These are phyloP conservation scores for Pleurostoma richardsiae DNA, from an alignment of 2,329 filamentous ascomycete genomes.

Conservation along the genomic window DNA sequence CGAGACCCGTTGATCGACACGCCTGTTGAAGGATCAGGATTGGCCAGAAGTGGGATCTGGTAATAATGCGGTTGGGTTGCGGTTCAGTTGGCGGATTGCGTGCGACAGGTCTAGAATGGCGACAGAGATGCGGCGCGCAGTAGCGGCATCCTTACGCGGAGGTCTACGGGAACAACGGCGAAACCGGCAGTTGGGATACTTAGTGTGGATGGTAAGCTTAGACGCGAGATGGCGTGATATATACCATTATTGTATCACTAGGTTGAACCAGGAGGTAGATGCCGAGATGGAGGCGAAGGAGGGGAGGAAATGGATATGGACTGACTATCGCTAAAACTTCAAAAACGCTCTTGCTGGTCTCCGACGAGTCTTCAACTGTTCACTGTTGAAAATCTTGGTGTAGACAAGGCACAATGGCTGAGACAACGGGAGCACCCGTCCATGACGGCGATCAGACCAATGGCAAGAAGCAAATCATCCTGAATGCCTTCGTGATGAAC, in stretches of 20 bases:
- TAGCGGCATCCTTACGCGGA: neutral
- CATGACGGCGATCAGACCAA: neutral
- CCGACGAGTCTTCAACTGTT: no score
- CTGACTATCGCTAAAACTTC: neutral
- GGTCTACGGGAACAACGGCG: neutral
- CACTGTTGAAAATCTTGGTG: no score
- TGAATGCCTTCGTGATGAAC: conserved; percentile 33
- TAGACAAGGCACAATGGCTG: neutral
- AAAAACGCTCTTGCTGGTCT: neutral
- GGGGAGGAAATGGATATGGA: no score
- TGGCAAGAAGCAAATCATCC: conserved; percentile 30
- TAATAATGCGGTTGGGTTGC: neutral
- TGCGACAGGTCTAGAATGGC: neutral
- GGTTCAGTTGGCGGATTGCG: neutral
- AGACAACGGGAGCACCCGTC: neutral
- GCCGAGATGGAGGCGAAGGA: no score
- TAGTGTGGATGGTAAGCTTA: neutral
- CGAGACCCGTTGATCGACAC: neutral
- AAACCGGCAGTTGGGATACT: no score
- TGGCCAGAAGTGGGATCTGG: neutral
- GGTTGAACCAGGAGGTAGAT: no score
- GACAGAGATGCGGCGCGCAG: neutral
- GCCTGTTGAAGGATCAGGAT: neutral
- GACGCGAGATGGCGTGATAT: neutral
- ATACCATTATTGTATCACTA: neutral